Evolutionary conservation across 495 filamentous ascomycete species (phyloP).

Genomic region (Penicillium arizonense): DNA sequence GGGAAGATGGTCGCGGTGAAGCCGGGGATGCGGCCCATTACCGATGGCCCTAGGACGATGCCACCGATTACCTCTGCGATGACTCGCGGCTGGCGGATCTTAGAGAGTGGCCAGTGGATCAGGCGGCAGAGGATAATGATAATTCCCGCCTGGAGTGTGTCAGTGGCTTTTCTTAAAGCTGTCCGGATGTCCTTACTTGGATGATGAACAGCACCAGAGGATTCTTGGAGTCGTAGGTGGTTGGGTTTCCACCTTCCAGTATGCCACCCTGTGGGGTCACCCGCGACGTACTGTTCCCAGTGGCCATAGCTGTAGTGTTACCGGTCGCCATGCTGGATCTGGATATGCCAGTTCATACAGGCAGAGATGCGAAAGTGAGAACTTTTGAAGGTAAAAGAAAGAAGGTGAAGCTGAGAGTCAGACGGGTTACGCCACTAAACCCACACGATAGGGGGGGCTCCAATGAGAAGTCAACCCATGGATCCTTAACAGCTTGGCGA

Average conservation of each 20-base stretch:
- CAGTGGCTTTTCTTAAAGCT: constrained; percentile 6
- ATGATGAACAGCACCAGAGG: constrained; percentile 95
- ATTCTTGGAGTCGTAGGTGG: constrained; percentile 68
- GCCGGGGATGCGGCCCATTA: constrained; percentile 79
- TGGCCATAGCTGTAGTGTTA: constrained; percentile 5
- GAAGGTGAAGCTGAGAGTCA: constrained; percentile 1
- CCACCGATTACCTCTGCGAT: constrained; percentile 96
- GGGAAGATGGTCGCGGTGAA: constrained; percentile 82
- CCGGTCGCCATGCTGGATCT: constrained; percentile 11
- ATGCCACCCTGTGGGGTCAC: constrained; percentile 52
- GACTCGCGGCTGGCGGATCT: constrained; percentile 84
- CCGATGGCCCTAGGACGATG: constrained; percentile 84
- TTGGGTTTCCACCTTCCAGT: constrained; percentile 72
- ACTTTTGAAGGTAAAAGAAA: background rate
- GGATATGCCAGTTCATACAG: background rate
- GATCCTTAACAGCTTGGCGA: no score
- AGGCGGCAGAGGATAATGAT: constrained; percentile 89
- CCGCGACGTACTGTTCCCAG: constrained; percentile 3
- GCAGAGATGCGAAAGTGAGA: background rate
- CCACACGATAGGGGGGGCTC: no score
- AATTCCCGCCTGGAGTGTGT: constrained; percentile 64
- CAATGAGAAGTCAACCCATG: no score
- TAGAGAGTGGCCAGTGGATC: constrained; percentile 80
- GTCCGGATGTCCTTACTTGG: constrained; percentile 55
- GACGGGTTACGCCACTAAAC: background rate